Evolutionary conservation across 192 early-diverging fungal genomes (phyloP).

Genomic region (Linderina pennispora): DNA sequence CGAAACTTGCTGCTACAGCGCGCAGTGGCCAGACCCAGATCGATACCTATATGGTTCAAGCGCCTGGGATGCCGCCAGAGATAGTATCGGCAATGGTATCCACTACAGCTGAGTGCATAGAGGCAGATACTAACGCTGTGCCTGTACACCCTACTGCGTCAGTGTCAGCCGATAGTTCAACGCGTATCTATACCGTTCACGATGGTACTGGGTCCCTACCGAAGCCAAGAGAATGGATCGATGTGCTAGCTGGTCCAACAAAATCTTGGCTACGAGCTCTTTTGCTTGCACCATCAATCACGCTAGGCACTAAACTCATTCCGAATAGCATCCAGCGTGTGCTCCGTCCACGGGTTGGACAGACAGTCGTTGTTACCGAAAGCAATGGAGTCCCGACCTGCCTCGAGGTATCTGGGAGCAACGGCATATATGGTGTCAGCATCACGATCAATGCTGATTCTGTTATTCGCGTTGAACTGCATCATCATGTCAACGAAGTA

Average conservation of each 20-base stretch:
- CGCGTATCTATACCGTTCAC: slow-evolving; percentile 8
- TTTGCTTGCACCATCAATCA: too few relatives aligned
- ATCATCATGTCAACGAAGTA: too few relatives aligned
- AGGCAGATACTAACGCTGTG: not conserved
- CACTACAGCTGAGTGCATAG: slow-evolving; percentile 79
- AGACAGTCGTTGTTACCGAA: too few relatives aligned
- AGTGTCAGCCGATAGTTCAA: not conserved
- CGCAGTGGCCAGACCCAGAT: slow-evolving; percentile 50
- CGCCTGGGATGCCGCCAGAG: slow-evolving; percentile 73
- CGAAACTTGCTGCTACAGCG: slow-evolving; percentile 61
- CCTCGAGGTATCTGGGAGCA: too few relatives aligned
- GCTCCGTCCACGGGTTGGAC: too few relatives aligned
- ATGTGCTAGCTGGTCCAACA: slow-evolving; percentile 59
- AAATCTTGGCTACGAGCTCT: slow-evolving; percentile 82
- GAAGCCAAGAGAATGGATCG: slow-evolving; percentile 51
- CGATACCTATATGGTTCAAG: slow-evolving; percentile 74
- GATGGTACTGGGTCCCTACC: slow-evolving; percentile 2
- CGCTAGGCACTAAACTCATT: too few relatives aligned
- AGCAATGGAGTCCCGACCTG: too few relatives aligned
- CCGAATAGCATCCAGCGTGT: too few relatives aligned
- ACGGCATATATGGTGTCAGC: too few relatives aligned
- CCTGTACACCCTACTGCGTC: not conserved
- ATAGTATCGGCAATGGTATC: slow-evolving; percentile 91
- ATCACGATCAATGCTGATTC: too few relatives aligned
- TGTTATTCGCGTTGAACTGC: too few relatives aligned